A percentile compares a stretch with the other conserved stretches of the same genome.
phyloP scores from a whole-genome alignment of 1,284 basidiomycete species.

The Ganoderma leucocontextum region DNA sequence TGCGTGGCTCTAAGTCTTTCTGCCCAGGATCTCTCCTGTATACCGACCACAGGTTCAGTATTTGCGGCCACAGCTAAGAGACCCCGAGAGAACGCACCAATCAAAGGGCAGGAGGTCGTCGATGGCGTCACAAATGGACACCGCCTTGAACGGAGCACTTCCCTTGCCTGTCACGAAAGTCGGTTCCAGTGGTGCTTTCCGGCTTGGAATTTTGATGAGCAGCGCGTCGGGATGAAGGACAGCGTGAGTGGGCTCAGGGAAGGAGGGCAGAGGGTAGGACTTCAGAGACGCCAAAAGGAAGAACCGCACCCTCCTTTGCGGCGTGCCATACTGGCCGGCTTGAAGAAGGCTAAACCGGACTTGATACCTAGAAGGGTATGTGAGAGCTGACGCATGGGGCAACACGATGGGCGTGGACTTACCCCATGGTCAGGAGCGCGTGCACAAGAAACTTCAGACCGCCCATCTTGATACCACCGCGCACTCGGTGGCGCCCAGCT shows the following conservation, averaged over 20 bases:
- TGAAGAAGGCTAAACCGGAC: conserved; percentile 69
- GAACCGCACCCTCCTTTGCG: conserved; percentile 74
- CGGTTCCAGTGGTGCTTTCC: conserved; percentile 46
- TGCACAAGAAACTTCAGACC: conserved; percentile 71
- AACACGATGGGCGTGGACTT: conserved; percentile 27
- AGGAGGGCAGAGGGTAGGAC: conserved; percentile 59
- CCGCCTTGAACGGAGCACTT: conserved; percentile 57
- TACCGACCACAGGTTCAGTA: neutral
- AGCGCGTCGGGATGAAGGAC: conserved; percentile 1
- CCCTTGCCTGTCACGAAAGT: conserved; percentile 54
- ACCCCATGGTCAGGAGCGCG: conserved; percentile 70
- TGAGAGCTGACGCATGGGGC: too few species aligned
- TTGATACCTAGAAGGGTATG: conserved; percentile 62
- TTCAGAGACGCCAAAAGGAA: conserved; percentile 70
- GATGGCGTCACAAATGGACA: conserved; percentile 74
- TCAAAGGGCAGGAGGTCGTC: conserved; percentile 72
- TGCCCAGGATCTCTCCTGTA: conserved; percentile 7
- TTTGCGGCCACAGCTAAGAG: neutral
- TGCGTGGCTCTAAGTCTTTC: neutral
- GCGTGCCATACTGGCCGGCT: conserved; percentile 77
- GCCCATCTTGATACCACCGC: conserved; percentile 71
- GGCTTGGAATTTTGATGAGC: neutral
- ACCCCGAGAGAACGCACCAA: conserved; percentile 55
- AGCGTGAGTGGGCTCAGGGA: conserved; percentile 74
- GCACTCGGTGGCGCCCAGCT: conserved; percentile 52